Base-by-base conservation (phyloP, 495 filamentous ascomycete genomes). In the Aspergillus panamensis region DNA sequence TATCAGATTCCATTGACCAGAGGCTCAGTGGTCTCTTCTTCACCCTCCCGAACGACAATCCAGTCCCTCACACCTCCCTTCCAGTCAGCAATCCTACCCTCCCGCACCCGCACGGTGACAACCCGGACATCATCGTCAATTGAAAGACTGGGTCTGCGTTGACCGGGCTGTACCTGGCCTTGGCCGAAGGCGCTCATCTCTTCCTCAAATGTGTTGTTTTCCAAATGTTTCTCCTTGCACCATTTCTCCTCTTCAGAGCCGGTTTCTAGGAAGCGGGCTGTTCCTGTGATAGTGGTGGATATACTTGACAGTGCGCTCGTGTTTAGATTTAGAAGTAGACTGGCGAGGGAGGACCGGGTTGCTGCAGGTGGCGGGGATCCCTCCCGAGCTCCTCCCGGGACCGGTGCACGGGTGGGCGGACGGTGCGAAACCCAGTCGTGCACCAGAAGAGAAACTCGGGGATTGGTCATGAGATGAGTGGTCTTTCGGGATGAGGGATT, bases 391-490 rank as follows among this genome's bases (percentile, higher is more conserved):
- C 78, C 58, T 69, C 81, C 60, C 69, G 83, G 63, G 48, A 70
- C 70, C 1, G 73, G 62, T 13, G 82, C 81, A 19, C 88, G 82
- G 35, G 91, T 92, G 0, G 91, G 89, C 9, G 93, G 91, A 14
- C 94, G 89, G 73, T 95, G 91, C 3, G 91, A 96, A 14, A 97
- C 91, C 94, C 93, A 98, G 73, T 98, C 94, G 75, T 98, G 94
- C 12, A 97, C 94, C 25, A 97, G 84, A n/a, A 98, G 75, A 2
- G 89, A 92, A 52, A 98, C 92, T 62, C 87, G 89, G 1, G 93
- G 94, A 70, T 98, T 98, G 33, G 82, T 79, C 58, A 88, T 75
- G 3, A 98, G 82, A 67, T 96, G 96, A 69, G 84, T 82, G 53
- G 88, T 96, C 75, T 97, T 97, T 62, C 89, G 90, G 51, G 90